Evolutionary conservation across 2,329 filamentous ascomycete genomes (phyloP), one percentile per base, ranked within the genome.

Genomic region (Aspergillus thermomutatus): DNA sequence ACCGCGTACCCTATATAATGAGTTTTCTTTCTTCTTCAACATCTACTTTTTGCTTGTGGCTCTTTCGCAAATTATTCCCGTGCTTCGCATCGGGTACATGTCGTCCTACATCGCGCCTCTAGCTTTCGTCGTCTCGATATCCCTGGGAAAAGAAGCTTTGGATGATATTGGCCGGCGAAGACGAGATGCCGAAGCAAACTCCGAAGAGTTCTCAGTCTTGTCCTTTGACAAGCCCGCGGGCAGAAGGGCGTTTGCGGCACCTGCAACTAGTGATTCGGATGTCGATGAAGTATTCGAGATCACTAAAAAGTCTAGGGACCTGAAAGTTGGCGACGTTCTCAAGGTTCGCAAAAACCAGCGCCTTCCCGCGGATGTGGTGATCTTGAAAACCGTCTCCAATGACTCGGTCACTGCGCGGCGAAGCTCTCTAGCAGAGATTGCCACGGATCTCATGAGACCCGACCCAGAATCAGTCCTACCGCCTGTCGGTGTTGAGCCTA

Each of bases 11-110:
- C 80, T 99, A 23, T 99, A 97, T 77, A 97, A 97, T 77, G 94
- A 99, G 72, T 99, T 99, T 73, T 97, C 93, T 58, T 99, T 97
- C 80, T 99, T 99, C 78, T 96, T 99, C 82, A 99, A 99, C 82
- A 91, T 97, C 81, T 99, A 99, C 73, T 99, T 99, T 73, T 81
- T 99, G 55, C 86, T 97, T 26, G 94, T 99, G 50, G 95, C 94
- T 6, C 77, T 97, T 50, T 97, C 93, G 40, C 94, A 99, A 76
- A 87, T 91, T 46, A 92, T 99, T 68, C 92, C 92, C 3, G 84
- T 90, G 23, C 78, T 99, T 54, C 86, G 92, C 54, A 97, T 99
- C 63, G 94, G 94, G 55, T 97, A 97, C 73, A 83, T 99, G 59
- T 90, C 90, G 28, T 97, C 94, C 1, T 99, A 99, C 68, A 87